These are phyloP conservation scores for Solanum ahanhuiri DNA, from an alignment of 257 asterid genomes.

Conservation along the genomic window DNA sequence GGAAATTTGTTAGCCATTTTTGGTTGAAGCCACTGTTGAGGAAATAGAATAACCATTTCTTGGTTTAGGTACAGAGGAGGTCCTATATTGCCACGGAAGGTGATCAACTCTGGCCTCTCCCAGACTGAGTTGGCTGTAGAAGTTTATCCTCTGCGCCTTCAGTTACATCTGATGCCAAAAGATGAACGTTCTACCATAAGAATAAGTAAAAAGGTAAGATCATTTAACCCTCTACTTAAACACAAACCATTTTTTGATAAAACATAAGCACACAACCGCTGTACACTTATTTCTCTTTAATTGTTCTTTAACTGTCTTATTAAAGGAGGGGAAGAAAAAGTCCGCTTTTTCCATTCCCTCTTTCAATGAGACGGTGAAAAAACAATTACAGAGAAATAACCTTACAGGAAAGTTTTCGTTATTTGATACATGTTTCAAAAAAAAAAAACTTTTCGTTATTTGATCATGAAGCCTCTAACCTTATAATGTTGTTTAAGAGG, in stretches of 20 bases:
- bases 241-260: neutral
- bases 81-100: slow-evolving; percentile 82
- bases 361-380: neutral
- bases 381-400: neutral
- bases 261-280: neutral
- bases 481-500: neutral
- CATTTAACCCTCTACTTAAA: neutral
- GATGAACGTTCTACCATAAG: slow-evolving; percentile 67
- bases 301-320: neutral
- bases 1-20: neutral
- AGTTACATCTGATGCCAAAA: slow-evolving; percentile 89
- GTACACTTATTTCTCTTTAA: neutral
- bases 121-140: slow-evolving; percentile 94
- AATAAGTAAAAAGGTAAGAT: slow-evolving; percentile 88
- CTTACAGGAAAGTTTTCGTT: neutral
- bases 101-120: slow-evolving; percentile 81
- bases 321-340: neutral
- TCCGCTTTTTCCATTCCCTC: neutral
- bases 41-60: slow-evolving; percentile 19
- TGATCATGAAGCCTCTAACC: neutral
- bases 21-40: neutral
- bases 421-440: neutral
- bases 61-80: slow-evolving; percentile 95
- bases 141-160: slow-evolving; percentile 93
- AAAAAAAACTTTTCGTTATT: neutral